Conservation (phyloP, 345 rosid genomes). For the Gossypium longicalyx region DNA sequence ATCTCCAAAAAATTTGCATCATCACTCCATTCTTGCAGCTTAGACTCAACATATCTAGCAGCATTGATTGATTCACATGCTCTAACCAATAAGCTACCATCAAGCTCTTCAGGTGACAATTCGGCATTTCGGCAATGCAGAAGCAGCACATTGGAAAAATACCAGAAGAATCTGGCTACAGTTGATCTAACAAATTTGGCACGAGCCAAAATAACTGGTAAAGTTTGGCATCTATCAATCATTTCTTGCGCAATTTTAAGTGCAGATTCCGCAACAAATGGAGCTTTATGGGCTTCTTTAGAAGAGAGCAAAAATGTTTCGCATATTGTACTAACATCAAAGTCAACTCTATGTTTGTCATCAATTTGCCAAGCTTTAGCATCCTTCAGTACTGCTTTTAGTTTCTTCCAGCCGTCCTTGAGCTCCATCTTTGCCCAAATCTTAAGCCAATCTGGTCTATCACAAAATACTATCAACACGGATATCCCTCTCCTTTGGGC, state of each 20-base stretch:
- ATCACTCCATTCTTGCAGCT: constrained; percentile 76
- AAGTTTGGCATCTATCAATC: constrained; percentile 50
- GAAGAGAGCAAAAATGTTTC: constrained; percentile 43
- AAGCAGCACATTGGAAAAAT: constrained; percentile 44
- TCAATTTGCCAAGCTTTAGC: constrained; percentile 51
- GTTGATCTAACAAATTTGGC: constrained; percentile 53
- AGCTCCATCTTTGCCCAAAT: constrained; percentile 79
- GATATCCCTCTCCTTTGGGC: constrained; percentile 41
- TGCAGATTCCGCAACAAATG: constrained; percentile 48
- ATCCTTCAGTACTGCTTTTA: constrained; percentile 47
- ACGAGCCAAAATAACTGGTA: constrained; percentile 40
- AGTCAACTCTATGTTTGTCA: constrained; percentile 15
- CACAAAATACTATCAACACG: constrained; percentile 47
- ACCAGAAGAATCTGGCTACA: constrained; percentile 66
- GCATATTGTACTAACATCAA: constrained; percentile 24
- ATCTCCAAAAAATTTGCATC: constrained; percentile 58
- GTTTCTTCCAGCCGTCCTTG: constrained; percentile 63
- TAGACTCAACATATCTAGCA: constrained; percentile 55
- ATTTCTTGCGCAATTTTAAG: constrained; percentile 44
- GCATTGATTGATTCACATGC: constrained; percentile 61
- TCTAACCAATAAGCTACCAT: constrained; percentile 36
- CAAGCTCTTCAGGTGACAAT: constrained; percentile 25
- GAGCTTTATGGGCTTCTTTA: constrained; percentile 60
- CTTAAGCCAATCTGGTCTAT: constrained; percentile 63
- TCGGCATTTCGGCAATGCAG: constrained; percentile 44